Evolutionary conservation across 176 grass and related monocot species (phyloP), one percentile per base, ranked within the genome.

Genomic region (Phoenix dactylifera): DNA sequence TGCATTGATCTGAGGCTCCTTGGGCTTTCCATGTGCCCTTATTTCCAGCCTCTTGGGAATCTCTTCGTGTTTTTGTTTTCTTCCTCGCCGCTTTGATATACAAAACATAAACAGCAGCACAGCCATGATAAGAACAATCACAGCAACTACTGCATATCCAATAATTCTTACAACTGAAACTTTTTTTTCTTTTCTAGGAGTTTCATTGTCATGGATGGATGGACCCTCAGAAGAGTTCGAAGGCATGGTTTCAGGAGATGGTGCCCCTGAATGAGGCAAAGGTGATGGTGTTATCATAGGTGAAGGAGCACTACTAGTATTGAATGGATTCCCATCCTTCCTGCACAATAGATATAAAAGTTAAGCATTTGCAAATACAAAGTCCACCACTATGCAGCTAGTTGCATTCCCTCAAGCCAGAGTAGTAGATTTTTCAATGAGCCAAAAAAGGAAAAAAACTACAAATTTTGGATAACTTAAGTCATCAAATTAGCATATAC

Each of bases 321-420:
- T 76, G 49, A 82, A 64, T 69, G 59, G 58, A 70, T 89, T 89
- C 55, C 77, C 86, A 4, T 60, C 52, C 75, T 64, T 68, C 62
- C 86, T 89, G 54, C 53, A 78, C 49, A 20, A 68, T 44, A 70
- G 24, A 59, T 71, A 16, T 16, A n/a, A 30, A 16, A 30, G 57
- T 59, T 28, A 28, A 5, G 9, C 4, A 59, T 59, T 16, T 59
- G 23, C 22, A 26, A 28, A 4, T 24, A 26, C 24, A 17, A 59
- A 26, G 6, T 26, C 35, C 35, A 59, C 23, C 24, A 59, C 22
- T 4, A 26, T 26, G 16, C 23, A 26, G 25, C 14, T 59, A 59
- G 16, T 39, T 39, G 9, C 9, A 39, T 10, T 39, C 9, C 35
- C 6, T 44, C 35, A 44, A 44, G 35, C 35, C 35, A 44, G 35